A percentile compares a stretch with the other conserved stretches of the same genome.
Evolutionary conservation across 768 basidiomycete genomes (phyloP).

Genomic region (Phylloporus rhodoxanthus): DNA sequence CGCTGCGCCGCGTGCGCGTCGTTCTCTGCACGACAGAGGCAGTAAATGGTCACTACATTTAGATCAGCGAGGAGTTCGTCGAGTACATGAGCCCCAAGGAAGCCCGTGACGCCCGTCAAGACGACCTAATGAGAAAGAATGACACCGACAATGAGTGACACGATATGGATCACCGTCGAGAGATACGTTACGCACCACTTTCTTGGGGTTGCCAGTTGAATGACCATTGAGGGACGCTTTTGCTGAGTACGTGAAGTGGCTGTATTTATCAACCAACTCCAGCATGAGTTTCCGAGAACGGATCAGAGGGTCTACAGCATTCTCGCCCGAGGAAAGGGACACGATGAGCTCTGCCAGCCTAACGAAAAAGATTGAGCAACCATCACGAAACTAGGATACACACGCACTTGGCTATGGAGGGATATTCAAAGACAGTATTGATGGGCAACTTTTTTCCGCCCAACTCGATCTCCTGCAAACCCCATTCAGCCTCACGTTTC

Average conservation of each 20-base stretch:
- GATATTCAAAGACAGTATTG: conserved; percentile 46
- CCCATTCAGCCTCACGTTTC: conserved; percentile 21
- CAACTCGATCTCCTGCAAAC: conserved; percentile 16
- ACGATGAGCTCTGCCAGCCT: conserved; percentile 41
- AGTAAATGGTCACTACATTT: conserved; percentile 40
- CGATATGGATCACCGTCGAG: background rate
- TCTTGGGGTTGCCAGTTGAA: conserved; percentile 1
- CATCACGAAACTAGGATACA: background rate
- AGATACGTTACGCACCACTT: conserved; percentile 9
- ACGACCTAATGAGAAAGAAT: conserved; percentile 20
- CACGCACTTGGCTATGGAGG: conserved; percentile 37
- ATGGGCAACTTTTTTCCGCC: conserved; percentile 18
- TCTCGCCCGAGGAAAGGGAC: conserved; percentile 30
- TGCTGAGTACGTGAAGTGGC: conserved; percentile 6
- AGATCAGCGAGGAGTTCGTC: conserved; percentile 35
- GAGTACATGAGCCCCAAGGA: conserved; percentile 51
- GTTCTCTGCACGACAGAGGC: conserved; percentile 44
- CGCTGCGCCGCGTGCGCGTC: conserved; percentile 40
- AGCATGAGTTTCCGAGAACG: conserved; percentile 38
- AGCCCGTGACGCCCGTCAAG: conserved; percentile 50
- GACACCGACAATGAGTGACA: background rate
- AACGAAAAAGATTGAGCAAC: background rate
- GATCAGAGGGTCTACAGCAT: conserved; percentile 13
- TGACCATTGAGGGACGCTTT: conserved; percentile 2
- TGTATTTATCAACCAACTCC: conserved; percentile 41